Base-by-base conservation (phyloP, 371 early-diverging fungal genomes). In the Mortierella sp. region DNA sequence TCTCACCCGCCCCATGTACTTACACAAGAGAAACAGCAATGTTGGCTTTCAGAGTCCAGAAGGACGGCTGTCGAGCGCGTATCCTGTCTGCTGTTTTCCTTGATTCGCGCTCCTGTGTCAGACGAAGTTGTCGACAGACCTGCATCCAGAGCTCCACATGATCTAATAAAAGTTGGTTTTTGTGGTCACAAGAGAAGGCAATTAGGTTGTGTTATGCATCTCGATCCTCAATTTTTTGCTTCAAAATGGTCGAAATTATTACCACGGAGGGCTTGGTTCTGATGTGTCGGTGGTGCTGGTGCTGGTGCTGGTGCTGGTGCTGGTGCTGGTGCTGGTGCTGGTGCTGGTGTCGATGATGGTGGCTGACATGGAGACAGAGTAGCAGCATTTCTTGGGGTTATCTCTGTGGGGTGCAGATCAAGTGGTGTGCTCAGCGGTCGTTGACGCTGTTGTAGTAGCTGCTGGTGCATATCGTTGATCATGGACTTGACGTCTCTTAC, bases 91-190 rank as follows among this genome's bases (percentile, higher is more conserved):
- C 5, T n/a, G 71, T 48, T 50, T 50, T 57, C 69, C 43, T 44
- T 69, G 50, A 74, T 9, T 24, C 48, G 37, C 50, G 70, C 28
- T 79, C 79, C 54, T 74, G 79, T 9, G 70, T 59, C 5, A 55
- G 57, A 14, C 79, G 69, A 13, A 79, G 71, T 19, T 79, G 74
- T 4, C 43, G 70, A 31, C 74, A 79, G 26, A 71, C 79, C 61
- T 70, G 57, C 37, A 74, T 71, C 79, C 79, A 79, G 13, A 74
- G 53, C 26, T 79, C 79, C 46, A 74, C 71, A 34, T 79, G 74
- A 31, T 71, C 79, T 79, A 67, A 73, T 48, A 26, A 16, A 69
- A 16, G 24, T 2, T 54, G 37, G 24, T 8, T 43, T 31, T 46
- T 54, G 51, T 13, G 37, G 31, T 53, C 34, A 55, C 57, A 55